These are phyloP conservation scores for Yamadazyma dendronema DNA, from an alignment of 1,139 yeast genomes.

Conservation along the genomic window DNA sequence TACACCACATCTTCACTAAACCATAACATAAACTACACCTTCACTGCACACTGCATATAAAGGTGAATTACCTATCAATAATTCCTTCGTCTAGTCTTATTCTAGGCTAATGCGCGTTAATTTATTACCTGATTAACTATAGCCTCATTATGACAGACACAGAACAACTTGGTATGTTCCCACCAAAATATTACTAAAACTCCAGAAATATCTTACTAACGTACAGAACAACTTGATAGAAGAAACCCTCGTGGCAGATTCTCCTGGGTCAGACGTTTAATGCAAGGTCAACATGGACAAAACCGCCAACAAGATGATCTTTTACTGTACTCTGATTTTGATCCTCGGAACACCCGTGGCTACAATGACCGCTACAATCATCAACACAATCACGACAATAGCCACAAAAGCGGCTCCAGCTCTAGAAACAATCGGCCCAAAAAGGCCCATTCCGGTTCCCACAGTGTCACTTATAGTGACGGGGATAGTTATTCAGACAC, in stretches of 20 bases:
- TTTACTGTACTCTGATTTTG: too few species aligned
- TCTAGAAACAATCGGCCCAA: neutral
- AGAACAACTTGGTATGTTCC: conserved; percentile 7
- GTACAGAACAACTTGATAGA: conserved; percentile 16
- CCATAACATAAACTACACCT: too few species aligned
- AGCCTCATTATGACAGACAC: conserved; percentile 4
- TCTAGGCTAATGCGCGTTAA: too few species aligned
- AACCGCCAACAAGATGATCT: conserved; percentile 15
- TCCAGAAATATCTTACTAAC: too few species aligned
- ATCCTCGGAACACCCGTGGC: neutral
- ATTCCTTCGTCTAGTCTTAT: too few species aligned
- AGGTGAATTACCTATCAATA: too few species aligned
- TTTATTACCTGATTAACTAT: neutral
- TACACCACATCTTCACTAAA: too few species aligned
- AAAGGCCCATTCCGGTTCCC: too few species aligned
- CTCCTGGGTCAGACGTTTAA: conserved; percentile 47
- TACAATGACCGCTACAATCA: neutral
- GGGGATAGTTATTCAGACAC: neutral
- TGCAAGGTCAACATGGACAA: conserved; percentile 42
- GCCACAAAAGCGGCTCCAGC: neutral
- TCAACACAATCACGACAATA: neutral
- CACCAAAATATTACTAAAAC: too few species aligned
- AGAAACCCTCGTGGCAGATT: conserved; percentile 35
- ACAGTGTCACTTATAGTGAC: neutral
- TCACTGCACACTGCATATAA: too few species aligned